Base-by-base conservation (phyloP, 805 yeast species). In the Deakozyma indianensis region DNA sequence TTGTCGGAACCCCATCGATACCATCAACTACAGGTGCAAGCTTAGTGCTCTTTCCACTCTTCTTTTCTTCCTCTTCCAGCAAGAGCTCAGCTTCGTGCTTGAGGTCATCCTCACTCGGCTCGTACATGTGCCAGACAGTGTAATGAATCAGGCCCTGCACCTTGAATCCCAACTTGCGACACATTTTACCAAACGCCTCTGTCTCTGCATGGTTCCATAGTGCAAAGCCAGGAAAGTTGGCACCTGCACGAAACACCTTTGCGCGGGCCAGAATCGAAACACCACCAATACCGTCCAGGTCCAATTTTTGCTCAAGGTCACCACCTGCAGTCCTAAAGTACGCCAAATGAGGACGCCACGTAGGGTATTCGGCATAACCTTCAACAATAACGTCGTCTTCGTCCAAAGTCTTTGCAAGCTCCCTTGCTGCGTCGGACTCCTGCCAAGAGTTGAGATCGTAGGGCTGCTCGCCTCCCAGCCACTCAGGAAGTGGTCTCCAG, bases 301-400 rank as follows among this genome's bases (percentile, higher is more conserved):
- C 87, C 78, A 90, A 80, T 59, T 84, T 90, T 40, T 80, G 87
- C 58, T 84, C 90, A 1, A 88, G 88, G 63, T 87, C 86, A 23
- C 96, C 96, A 54, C 80, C 77, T 23, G 56, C 58, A 59, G 83
- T 94, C 52, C 96, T 71, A 59, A 90, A 70, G 60, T 90, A 90
- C 0, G 96, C 96, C 52, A 90, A 68, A 64, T 90, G 97, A 2
- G 96, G 94, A 63, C 97, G 75, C 96, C 96, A 90, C 1, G 97
- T 90, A 41, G 94, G 92, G 63, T 86, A 90, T 65, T 90, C 97
- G 14, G 86, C 90, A 24, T 95, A 95, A n/a, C 97, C 97, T 66
- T 88, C 97, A 11, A 88, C 97, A 50, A 90, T 90, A 48, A 90
- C 94, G 1, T 92, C 94, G 64, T 90, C 95, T 63, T 88, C 96